These are phyloP conservation scores for Myxozyma nipponensis DNA, from an alignment of 805 yeast species.

Conservation along the genomic window DNA sequence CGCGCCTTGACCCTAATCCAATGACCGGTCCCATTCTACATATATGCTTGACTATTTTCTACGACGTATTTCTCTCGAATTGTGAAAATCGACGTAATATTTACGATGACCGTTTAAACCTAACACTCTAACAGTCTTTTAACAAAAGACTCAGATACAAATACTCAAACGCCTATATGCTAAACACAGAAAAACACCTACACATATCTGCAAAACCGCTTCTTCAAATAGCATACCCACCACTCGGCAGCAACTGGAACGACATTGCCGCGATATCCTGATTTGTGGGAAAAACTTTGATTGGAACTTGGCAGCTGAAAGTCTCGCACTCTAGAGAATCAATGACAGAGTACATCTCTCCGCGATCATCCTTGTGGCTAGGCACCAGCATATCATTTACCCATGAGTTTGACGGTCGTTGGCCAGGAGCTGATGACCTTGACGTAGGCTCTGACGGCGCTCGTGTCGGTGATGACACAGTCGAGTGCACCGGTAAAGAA, in stretches of 20 bases:
- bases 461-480: neutral
- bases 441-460: neutral
- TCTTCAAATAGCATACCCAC: conserved; percentile 16
- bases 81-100: no score
- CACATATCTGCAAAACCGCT: neutral
- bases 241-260: conserved; percentile 13
- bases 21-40: no score
- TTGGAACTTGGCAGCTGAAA: conserved; percentile 45
- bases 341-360: conserved; percentile 18
- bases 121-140: no score
- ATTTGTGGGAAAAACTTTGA: conserved; percentile 45
- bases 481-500: neutral
- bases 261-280: conserved; percentile 47
- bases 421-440: neutral
- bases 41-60: no score
- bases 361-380: conserved; percentile 34
- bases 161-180: no score
- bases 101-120: no score
- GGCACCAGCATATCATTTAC: conserved; percentile 34
- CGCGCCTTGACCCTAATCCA: no score
- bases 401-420: neutral
- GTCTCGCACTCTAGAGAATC: conserved; percentile 28
- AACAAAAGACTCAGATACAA: no score
- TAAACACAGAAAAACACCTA: neutral
- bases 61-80: no score